Percentiles rank a stretch among this genome's conserved stretches.
Conservation (phyloP, 257 asterid species). For the Capsicum rhomboideum region DNA sequence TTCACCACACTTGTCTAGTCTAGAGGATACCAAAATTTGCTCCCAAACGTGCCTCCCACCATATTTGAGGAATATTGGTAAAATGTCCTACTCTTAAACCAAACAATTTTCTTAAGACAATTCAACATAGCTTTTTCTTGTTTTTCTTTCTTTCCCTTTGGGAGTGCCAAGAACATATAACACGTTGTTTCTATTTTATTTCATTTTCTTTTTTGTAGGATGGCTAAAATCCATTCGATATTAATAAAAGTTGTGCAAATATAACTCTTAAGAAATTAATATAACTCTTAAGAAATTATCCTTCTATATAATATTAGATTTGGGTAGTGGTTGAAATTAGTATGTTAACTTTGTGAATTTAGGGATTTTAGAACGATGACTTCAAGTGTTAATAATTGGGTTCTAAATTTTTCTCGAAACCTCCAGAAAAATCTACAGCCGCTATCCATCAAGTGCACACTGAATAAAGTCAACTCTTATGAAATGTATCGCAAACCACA, state of each 20-base stretch:
- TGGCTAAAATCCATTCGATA: not conserved
- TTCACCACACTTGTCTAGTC: not conserved
- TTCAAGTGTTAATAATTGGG: too few relatives aligned
- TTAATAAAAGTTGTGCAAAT: not conserved
- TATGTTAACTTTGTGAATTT: too few relatives aligned
- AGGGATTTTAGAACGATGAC: too few relatives aligned
- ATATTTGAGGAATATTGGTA: not conserved
- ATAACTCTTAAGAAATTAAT: too few relatives aligned
- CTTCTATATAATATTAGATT: not conserved
- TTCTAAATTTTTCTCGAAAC: too few relatives aligned
- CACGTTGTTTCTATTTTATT: not conserved
- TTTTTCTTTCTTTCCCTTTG: not conserved
- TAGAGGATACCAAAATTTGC: not conserved
- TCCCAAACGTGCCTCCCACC: conserved; percentile 8
- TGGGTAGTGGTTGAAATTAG: not conserved
- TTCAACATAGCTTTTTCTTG: not conserved
- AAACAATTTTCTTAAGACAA: not conserved
- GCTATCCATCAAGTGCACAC: too few relatives aligned
- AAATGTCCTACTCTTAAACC: conserved; percentile 4
- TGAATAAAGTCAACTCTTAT: too few relatives aligned
- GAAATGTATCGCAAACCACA: too few relatives aligned
- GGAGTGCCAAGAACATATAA: not conserved
- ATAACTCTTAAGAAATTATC: too few relatives aligned
- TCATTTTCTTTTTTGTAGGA: not conserved
- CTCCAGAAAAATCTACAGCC: too few relatives aligned